phyloP scores from a whole-genome alignment of 2,329 filamentous ascomycete species.

The Colletotrichum sp. region DNA sequence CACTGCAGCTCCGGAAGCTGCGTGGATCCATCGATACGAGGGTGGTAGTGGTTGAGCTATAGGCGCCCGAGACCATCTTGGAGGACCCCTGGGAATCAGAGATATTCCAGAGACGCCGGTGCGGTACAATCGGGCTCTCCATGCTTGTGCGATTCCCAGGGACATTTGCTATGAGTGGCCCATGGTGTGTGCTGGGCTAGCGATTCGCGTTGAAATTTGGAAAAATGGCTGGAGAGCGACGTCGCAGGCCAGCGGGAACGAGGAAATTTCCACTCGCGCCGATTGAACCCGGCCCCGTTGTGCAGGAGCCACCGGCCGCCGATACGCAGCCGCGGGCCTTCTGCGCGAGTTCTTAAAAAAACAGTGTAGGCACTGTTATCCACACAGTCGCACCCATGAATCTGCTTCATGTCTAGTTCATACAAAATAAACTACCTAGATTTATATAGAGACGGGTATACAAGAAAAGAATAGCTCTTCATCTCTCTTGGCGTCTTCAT shows the following conservation, averaged over 20 bases:
- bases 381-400: background rate
- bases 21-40: background rate
- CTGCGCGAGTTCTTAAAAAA: background rate
- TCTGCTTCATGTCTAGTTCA: background rate
- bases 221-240: background rate
- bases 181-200: slow-evolving; percentile 34
- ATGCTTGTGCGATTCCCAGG: slow-evolving; percentile 48
- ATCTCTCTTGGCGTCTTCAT: background rate
- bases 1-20: background rate
- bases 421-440: background rate
- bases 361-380: background rate
- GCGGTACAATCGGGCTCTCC: slow-evolving; percentile 44
- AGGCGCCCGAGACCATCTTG: slow-evolving; percentile 13
- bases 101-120: slow-evolving; percentile 27
- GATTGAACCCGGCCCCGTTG: slow-evolving; percentile 4
- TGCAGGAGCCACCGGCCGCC: background rate
- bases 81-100: slow-evolving; percentile 19
- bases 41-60: background rate
- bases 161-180: slow-evolving; percentile 48
- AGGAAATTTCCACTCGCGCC: slow-evolving; percentile 21
- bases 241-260: background rate
- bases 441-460: slow-evolving; percentile 21
- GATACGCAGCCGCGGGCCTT: background rate
- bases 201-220: background rate
- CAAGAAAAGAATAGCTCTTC: slow-evolving; percentile 12